A percentile compares a stretch with the other conserved stretches of the same genome.
phyloP scores from a whole-genome alignment of 306 rosid species.

The Castanea crenata region DNA sequence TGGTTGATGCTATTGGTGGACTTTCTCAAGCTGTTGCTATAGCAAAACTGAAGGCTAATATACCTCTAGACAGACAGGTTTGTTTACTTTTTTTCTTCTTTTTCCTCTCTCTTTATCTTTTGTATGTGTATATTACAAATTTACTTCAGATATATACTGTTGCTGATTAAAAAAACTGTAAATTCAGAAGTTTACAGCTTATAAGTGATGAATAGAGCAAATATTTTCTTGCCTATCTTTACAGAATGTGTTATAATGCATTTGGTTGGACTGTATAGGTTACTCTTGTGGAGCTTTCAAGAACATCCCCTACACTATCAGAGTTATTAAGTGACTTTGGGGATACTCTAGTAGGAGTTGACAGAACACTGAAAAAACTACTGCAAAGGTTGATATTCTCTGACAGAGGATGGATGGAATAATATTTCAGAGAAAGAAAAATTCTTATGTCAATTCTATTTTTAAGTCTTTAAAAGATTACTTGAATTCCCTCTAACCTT shows the following conservation, averaged over 20 bases:
- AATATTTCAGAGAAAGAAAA: conserved; percentile 73
- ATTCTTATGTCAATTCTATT: conserved; percentile 57
- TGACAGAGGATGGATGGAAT: conserved; percentile 82
- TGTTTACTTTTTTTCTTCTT: neutral
- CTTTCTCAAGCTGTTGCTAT: conserved; percentile 85
- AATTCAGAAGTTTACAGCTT: neutral
- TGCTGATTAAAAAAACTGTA: neutral
- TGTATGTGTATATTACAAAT: neutral
- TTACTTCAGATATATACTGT: neutral
- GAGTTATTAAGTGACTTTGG: conserved; percentile 72
- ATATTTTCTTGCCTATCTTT: neutral
- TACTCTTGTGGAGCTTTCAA: conserved; percentile 77
- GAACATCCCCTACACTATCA: conserved; percentile 63
- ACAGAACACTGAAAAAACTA: conserved; percentile 55
- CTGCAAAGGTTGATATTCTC: conserved; percentile 52
- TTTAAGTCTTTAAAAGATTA: conserved; percentile 62
- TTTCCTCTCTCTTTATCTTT: neutral
- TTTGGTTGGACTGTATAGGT: conserved; percentile 43
- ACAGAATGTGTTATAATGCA: neutral
- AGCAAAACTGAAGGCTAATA: conserved; percentile 87
- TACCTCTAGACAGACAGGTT: conserved; percentile 78
- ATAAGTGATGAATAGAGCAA: neutral
- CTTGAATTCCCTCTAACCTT: conserved; percentile 50
- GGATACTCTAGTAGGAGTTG: conserved; percentile 58
- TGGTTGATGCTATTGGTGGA: conserved; percentile 92